Evolutionary conservation across 2,329 filamentous ascomycete genomes (phyloP).

Genomic region (Purpureocillium takamizusanense): DNA sequence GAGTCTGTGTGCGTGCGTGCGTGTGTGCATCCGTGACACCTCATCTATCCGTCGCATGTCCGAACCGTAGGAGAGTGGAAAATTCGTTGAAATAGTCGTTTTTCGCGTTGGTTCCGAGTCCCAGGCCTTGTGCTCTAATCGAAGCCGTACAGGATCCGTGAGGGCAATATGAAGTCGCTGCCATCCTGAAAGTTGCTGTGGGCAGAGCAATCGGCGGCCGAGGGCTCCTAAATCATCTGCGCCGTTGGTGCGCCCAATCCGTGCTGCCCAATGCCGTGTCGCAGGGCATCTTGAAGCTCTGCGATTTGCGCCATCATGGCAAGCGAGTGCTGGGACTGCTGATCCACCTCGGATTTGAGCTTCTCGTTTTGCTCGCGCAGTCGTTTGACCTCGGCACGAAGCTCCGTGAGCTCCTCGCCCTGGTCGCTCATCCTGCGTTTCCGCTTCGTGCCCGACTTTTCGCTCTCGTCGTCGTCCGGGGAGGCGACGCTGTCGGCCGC

Average conservation of each 20-base stretch:
- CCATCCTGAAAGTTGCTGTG: background rate
- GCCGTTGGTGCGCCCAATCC: constrained; percentile 27
- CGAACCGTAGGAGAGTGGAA: background rate
- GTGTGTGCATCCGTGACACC: too few relatives aligned
- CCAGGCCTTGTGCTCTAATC: too few relatives aligned
- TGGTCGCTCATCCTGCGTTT: constrained; percentile 29
- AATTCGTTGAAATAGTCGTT: too few relatives aligned
- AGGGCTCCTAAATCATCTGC: constrained; percentile 26
- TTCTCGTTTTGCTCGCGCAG: constrained; percentile 57
- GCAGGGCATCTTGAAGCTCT: constrained; percentile 33
- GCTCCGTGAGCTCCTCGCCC: constrained; percentile 39
- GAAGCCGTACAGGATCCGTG: background rate
- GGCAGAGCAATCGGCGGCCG: constrained; percentile 1
- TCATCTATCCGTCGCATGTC: constrained; percentile 1
- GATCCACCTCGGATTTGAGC: constrained; percentile 39
- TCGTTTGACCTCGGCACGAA: constrained; percentile 58
- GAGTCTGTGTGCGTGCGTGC: too few relatives aligned
- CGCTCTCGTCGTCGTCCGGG: constrained; percentile 38
- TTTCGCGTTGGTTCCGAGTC: background rate
- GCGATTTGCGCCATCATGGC: constrained; percentile 41
- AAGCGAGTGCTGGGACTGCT: constrained; percentile 35
- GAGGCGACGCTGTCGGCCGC: constrained; percentile 25
- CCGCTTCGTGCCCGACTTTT: constrained; percentile 36
- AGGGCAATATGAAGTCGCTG: background rate
- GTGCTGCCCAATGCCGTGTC: constrained; percentile 22